Evolutionary conservation across 1,284 basidiomycete genomes (phyloP), one percentile per base, ranked within the genome.

Genomic region (Wallemia ichthyophaga): DNA sequence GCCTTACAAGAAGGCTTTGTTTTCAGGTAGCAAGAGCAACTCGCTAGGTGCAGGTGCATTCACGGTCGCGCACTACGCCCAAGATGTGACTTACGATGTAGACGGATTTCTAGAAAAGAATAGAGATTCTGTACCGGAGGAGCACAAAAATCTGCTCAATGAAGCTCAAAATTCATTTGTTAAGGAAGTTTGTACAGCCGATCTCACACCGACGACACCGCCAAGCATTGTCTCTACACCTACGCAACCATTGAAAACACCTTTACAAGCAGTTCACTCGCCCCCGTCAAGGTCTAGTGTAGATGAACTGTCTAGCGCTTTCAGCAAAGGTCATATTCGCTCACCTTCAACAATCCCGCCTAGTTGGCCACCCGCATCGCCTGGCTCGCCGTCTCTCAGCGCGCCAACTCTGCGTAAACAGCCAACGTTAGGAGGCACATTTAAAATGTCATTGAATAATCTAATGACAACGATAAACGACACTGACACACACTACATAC

Each of bases 101-200:
- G 71, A 72, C 17, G 70, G 72, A 27, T 73, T 73, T 59, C 65
- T 72, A 62, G 71, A 73, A 63, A 73, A 73, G 69, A 73, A 73
- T 64, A 66, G 70, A 59, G 71, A 73, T 62, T 69, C 70, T 1
- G 71, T 73, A 0, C 72, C 72, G 1, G 72, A 73, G 60, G 72
- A 73, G 63, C 71, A 70, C 58, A 65, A 72, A 60, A 65, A 65
- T n/a, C 62, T 73, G 57, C 67, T 73, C 55, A 63, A 65, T 57
- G 64, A 63, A 57, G 70, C 71, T 21, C 66, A 64, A 25, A 73
- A 71, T 61, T 28, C 64, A 1, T 72, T 73, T 66, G 66, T 73
- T 60, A 69, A 71, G 61, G 69, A 72, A 58, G 69, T 72, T 23
- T 66, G 72, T 57, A 62, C 64, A 17, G 62, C 64, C 19, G 59